Percentiles rank a stretch among this genome's conserved stretches.
phyloP scores from a whole-genome alignment of 2,329 filamentous ascomycete genomes.

The Botrytis paeoniae region DNA sequence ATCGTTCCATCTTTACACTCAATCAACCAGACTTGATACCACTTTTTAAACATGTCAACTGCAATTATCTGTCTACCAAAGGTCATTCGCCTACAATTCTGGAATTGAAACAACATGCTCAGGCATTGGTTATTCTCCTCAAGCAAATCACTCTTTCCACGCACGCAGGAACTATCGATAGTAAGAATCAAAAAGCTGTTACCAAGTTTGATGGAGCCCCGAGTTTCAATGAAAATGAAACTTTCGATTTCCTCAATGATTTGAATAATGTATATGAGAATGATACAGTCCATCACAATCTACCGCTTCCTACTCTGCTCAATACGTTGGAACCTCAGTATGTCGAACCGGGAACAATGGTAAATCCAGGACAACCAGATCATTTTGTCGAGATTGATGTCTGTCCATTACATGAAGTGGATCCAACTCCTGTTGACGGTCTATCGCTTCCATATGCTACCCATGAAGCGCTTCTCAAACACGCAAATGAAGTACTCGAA shows the following conservation, averaged over 20 bases:
- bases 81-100: slow-evolving; percentile 53
- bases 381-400: slow-evolving; percentile 24
- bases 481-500: slow-evolving; percentile 59
- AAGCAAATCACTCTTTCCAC: slow-evolving; percentile 45
- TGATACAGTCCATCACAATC: slow-evolving; percentile 26
- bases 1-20: slow-evolving; percentile 25
- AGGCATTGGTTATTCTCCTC: slow-evolving; percentile 55
- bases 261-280: slow-evolving; percentile 46
- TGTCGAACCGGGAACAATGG: not conserved
- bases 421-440: slow-evolving; percentile 15
- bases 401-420: slow-evolving; percentile 30
- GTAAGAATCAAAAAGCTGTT: slow-evolving; percentile 19
- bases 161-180: slow-evolving; percentile 31
- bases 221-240: slow-evolving; percentile 40
- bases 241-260: slow-evolving; percentile 57
- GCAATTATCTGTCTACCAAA: slow-evolving; percentile 54
- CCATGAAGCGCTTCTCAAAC: slow-evolving; percentile 46
- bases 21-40: slow-evolving; percentile 7
- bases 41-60: slow-evolving; percentile 50
- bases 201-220: not conserved
- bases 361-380: slow-evolving; percentile 10
- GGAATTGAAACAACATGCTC: slow-evolving; percentile 58
- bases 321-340: slow-evolving; percentile 28
- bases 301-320: slow-evolving; percentile 31
- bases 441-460: slow-evolving; percentile 32